phyloP scores from a whole-genome alignment of 441 rosid genomes.

The Omphalea diandra region DNA sequence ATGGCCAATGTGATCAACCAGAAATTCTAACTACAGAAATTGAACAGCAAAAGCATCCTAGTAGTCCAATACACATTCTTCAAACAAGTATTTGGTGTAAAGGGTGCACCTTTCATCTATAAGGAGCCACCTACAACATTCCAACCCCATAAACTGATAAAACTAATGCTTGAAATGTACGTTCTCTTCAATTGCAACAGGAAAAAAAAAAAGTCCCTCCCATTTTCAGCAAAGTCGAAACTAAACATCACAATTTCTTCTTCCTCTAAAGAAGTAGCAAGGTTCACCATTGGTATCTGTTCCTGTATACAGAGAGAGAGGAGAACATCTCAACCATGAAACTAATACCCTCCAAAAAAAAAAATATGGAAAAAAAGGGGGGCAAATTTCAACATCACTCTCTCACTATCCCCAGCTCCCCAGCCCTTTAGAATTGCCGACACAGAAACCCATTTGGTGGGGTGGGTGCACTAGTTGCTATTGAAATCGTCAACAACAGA shows the following conservation, averaged over 20 bases:
- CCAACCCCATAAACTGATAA: neutral
- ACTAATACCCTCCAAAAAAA: too few relatives aligned
- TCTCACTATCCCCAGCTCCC: too few relatives aligned
- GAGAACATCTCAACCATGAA: neutral
- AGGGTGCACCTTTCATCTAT: neutral
- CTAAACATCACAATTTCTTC: slow-evolving; percentile 79
- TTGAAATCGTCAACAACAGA: too few relatives aligned
- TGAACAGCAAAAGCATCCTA: neutral
- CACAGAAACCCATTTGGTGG: too few relatives aligned
- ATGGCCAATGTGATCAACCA: too few relatives aligned
- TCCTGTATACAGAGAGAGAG: slow-evolving; percentile 39
- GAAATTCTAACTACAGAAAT: neutral
- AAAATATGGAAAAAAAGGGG: too few relatives aligned
- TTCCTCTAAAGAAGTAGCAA: slow-evolving; percentile 64
- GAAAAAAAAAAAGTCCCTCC: slow-evolving; percentile 37
- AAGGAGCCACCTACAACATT: neutral
- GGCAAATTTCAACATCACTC: too few relatives aligned
- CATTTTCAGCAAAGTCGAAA: slow-evolving; percentile 85
- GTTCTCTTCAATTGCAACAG: neutral
- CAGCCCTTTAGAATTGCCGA: too few relatives aligned
- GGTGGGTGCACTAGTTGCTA: too few relatives aligned
- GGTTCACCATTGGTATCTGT: slow-evolving; percentile 65
- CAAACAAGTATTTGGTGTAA: neutral
- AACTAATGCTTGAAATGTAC: neutral
- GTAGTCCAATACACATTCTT: neutral